phyloP scores from a whole-genome alignment of 1,284 basidiomycete genomes.

The Ustanciosporium gigantosporum region DNA sequence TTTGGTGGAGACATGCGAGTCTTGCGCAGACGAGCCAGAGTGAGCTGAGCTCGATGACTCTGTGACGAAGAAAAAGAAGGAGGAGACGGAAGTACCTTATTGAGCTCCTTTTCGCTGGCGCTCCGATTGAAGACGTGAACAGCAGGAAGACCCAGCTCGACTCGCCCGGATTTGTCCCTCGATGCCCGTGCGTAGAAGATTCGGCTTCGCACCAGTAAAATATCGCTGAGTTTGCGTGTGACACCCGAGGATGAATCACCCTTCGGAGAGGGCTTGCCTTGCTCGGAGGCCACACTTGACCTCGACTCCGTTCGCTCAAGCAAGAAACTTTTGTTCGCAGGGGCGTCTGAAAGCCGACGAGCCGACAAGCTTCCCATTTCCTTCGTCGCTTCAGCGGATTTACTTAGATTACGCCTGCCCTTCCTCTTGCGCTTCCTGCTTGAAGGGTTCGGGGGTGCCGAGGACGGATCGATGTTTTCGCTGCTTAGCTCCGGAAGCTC shows the following conservation, averaged over 20 bases:
- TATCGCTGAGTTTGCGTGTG: conserved; percentile 62
- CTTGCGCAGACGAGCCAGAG: background rate
- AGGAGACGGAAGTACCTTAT: conserved; percentile 19
- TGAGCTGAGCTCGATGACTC: background rate
- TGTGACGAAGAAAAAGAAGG: no score
- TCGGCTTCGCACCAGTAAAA: conserved; percentile 67
- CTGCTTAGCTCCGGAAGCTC: conserved; percentile 53
- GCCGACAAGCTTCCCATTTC: no score
- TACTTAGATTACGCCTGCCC: no score
- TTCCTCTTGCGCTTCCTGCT: background rate
- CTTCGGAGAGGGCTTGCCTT: no score
- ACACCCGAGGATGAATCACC: background rate
- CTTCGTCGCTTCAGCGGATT: background rate
- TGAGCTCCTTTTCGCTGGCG: conserved; percentile 11
- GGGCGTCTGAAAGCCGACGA: background rate
- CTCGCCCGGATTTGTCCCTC: conserved; percentile 64
- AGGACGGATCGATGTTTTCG: background rate
- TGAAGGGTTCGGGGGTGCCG: background rate
- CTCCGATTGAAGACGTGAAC: conserved; percentile 61
- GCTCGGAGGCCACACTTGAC: conserved; percentile 5
- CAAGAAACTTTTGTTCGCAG: background rate
- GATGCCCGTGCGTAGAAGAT: conserved; percentile 73
- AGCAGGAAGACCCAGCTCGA: conserved; percentile 70
- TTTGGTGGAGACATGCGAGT: background rate
- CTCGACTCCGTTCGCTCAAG: conserved; percentile 13